Conservation (phyloP, 192 early-diverging fungal genomes). For the Dissophora ornata region DNA sequence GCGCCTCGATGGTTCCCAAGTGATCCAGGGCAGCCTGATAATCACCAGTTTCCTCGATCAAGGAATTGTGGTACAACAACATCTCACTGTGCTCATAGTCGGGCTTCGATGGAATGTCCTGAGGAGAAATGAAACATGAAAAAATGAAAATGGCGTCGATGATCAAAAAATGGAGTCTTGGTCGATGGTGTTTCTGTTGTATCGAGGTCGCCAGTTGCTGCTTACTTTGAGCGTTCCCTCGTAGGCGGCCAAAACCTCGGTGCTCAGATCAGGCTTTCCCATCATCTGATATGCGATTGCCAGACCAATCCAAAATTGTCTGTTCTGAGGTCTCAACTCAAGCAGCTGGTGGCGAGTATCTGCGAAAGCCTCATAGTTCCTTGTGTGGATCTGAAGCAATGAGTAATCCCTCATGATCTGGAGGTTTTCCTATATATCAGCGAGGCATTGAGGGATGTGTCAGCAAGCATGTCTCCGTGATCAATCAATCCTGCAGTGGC, state of each 20-base stretch:
- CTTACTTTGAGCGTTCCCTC: slow-evolving; percentile 76
- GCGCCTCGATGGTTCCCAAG: slow-evolving; percentile 76
- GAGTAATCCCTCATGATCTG: slow-evolving; percentile 93
- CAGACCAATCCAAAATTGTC: slow-evolving; percentile 87
- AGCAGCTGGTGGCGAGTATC: slow-evolving; percentile 79
- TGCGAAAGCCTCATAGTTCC: slow-evolving; percentile 86
- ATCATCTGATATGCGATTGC: slow-evolving; percentile 87
- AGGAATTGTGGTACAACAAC: slow-evolving; percentile 84
- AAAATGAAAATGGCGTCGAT: not conserved
- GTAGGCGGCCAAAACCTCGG: slow-evolving; percentile 75
- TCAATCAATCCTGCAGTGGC: too few species aligned
- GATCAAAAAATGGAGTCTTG: not conserved
- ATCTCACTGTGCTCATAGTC: slow-evolving; percentile 86
- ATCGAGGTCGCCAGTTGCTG: not conserved
- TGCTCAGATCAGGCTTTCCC: slow-evolving; percentile 78
- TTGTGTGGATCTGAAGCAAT: slow-evolving; percentile 85
- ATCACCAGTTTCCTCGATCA: slow-evolving; percentile 89
- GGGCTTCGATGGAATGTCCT: slow-evolving; percentile 51
- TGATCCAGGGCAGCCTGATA: slow-evolving; percentile 79
- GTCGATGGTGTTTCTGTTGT: too few species aligned
- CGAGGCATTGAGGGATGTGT: too few species aligned
- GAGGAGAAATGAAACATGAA: slow-evolving; percentile 1
- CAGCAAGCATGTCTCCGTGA: too few species aligned
- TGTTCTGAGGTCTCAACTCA: slow-evolving; percentile 72
- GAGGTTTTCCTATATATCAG: slow-evolving; percentile 81